Base-by-base conservation (phyloP, 192 early-diverging fungal species). In the Pecoramyces ruminantium region DNA sequence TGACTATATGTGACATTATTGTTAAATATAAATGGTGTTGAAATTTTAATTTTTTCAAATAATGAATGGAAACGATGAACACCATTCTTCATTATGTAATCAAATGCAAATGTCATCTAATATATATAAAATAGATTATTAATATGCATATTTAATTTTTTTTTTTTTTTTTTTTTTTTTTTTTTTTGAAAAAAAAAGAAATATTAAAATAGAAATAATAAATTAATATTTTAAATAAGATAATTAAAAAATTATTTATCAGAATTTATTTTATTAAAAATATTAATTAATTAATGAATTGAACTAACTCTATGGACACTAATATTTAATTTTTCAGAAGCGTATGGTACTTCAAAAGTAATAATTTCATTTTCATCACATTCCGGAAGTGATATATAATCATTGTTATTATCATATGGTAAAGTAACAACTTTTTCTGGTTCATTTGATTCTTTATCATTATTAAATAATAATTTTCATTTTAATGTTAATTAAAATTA, bases 31-130 rank as follows among this genome's bases (percentile, higher is more conserved):
- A 94, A 79, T 29, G 89, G 88, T 29, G 88, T 82, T 38, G 84
- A 79, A 21, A 91, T 84, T 4, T 89, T 86, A 25, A 93, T 83
- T 29, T 80, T 85, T 51, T 91, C 84, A 3, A 87, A 85, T 14
- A 87, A 86, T 14, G 84, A 82, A 77, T 89, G 90, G 16, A 85
- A 67, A 29, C 81, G 81, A 40, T 79, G 29, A 78, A 84, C 84
- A 29, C 82, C 86, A 67, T 88, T 84, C 81, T 30, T 29, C 13
- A 80, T 83, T 27, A 82, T 83, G 78, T 88, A 92, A 34, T 82
- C 78, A 17, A 87, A 81, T 9, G 83, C 82, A 28, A 89, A 81
- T 39, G 86, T 86, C 12, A 92, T 78, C 90, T 91, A 78, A 16
- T 51, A 21, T 79, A 29, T 30, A 79, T 40, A 81, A 78, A 82